Evolutionary conservation across 2,329 filamentous ascomycete species (phyloP).

Genomic region (Alternaria sp.): DNA sequence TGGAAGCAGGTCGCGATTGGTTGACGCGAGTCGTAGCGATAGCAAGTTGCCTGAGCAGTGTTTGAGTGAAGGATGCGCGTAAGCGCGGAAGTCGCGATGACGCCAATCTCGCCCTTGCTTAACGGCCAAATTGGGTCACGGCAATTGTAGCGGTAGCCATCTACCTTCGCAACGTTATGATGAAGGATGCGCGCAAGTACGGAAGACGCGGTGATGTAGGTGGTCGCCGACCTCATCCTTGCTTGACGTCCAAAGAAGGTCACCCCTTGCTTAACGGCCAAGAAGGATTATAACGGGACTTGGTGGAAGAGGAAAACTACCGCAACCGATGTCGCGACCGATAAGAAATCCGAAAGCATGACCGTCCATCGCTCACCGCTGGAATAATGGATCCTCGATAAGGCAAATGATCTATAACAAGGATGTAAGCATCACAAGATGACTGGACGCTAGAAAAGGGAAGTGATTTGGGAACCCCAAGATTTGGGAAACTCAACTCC

Average conservation of each 20-base stretch:
- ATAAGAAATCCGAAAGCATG: background rate
- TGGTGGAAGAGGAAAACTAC: background rate
- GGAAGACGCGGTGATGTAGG: background rate
- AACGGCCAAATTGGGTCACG: background rate
- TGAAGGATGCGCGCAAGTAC: background rate
- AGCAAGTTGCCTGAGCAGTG: accelerated
- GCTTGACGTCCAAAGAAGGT: background rate
- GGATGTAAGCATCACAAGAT: too few relatives aligned
- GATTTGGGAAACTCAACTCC: too few relatives aligned
- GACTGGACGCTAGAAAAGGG: too few relatives aligned
- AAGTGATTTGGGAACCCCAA: too few relatives aligned
- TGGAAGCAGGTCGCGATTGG: background rate
- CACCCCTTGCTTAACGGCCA: background rate
- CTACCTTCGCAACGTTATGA: background rate
- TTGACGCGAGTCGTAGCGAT: background rate
- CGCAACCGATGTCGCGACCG: background rate
- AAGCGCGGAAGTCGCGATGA: background rate
- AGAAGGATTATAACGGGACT: background rate
- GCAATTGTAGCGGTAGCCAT: background rate
- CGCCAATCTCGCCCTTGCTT: background rate
- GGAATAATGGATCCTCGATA: too few relatives aligned
- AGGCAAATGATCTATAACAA: too few relatives aligned
- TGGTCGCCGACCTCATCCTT: background rate
- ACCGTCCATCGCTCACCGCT: too few relatives aligned
- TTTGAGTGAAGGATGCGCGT: background rate